Evolutionary conservation across 768 basidiomycete genomes (phyloP), one percentile per base, ranked within the genome.

Genomic region (Asterophora lycoperdoides): DNA sequence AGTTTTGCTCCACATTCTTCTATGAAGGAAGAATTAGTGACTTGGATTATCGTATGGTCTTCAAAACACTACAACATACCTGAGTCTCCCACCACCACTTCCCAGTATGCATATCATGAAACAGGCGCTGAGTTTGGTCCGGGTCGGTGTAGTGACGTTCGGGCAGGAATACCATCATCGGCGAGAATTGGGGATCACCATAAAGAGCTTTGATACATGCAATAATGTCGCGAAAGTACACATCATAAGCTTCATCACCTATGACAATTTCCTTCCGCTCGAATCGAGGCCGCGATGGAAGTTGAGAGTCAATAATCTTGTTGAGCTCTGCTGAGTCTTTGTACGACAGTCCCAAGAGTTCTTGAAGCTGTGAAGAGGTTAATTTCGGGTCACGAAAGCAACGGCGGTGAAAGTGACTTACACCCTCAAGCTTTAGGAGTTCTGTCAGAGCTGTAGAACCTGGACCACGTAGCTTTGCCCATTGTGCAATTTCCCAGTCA

Each of bases 1-100:
- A 55, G 1, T 44, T 26, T 8, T 43, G 32, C 29, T 67, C 64
- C 9, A 69, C 26, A 3, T 41, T 43, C 39, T 49, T 37, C 50
- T 56, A 30, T 8, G 17, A 36, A 19, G 13, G 33, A 26, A 26
- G 19, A 29, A n/a, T n/a, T n/a, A n/a, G n/a, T n/a, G n/a, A n/a
- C n/a, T n/a, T n/a, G n/a, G n/a, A n/a, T n/a, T n/a, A n/a, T n/a
- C n/a, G n/a, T n/a, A n/a, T n/a, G 30, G 19, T 30, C 5, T 11
- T 6, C 13, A 35, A 39, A 39, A 10, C 30, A 10, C 7, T 28
- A 38, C 14, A 15, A 57, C 68, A 11, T 53, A 76, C 77, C 64
- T 78, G 77, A 0, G 64, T 69, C 5, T 39, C 39, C 75, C 76
- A 78, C 78, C 76, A 78, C 78, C 78, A 79, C 37, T 69, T 65